Evolutionary conservation across 1,139 yeast species (phyloP), one percentile per base, ranked within the genome.

Genomic region (Protomyces gravidus): DNA sequence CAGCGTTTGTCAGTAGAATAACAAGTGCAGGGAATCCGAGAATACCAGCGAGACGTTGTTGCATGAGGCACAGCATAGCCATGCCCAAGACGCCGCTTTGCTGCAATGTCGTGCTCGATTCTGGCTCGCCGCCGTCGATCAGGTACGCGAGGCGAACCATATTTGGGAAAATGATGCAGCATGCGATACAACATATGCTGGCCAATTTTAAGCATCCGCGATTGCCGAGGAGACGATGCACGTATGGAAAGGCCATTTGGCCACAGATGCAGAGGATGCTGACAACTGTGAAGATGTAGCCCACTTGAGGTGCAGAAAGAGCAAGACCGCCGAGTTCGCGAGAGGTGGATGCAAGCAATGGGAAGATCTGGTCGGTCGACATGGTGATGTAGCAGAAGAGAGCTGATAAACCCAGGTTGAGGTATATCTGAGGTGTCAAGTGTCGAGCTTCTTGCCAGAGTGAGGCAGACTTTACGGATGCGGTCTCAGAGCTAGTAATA

Each of bases 1-100:
- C 50, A 28, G 33, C 50, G 27, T 46, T 46, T 13, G 50, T 46
- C 21, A 46, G 50, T 11, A 26, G 33, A 17, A 46, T 46, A 7
- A 27, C 30, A 19, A 46, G n/a, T 13, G 50, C 5, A 9, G 50
- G 50, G 13, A 25, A 46, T 9, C 36, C 50, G 6, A 46, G 32
- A 15, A 46, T 46, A 5, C 21, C 30, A n/a, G 50, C 32, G 50
- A 46, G n/a, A 3, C 50, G 30, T 26, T 21, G 36, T 25, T 15
- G 15, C 9, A 27, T n/a, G 15, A 46, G 25, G 17, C 17, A 13
- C 7, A 13, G 4, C 9, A 25, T 27, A 4, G 36, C 36, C 17
- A 26, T 1, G 11, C 6, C 15, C 19, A 27, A 15, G 17, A 27
- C n/a, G 2, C 36, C 50, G 5, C 13, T 1, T 26, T 36, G 42